phyloP scores from a whole-genome alignment of 1,284 basidiomycete species.

The Golubevia pallescens region DNA sequence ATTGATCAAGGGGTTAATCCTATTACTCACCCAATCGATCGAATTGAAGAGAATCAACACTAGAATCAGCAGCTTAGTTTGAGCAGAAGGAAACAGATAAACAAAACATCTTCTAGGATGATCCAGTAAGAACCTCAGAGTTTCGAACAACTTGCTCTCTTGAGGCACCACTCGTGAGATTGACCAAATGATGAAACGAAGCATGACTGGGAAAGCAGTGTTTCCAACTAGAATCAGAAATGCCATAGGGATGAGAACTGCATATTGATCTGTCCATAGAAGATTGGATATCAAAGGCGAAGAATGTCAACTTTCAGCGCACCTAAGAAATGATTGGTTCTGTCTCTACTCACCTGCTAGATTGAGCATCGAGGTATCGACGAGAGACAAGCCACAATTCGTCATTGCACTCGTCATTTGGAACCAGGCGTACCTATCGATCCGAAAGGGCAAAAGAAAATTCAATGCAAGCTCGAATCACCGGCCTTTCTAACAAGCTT shows the following conservation, averaged over 20 bases:
- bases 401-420: slow-evolving; percentile 50
- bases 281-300: too few relatives aligned
- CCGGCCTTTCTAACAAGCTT: too few relatives aligned
- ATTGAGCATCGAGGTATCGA: slow-evolving; percentile 49
- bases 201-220: slow-evolving; percentile 53
- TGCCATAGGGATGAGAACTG: slow-evolving; percentile 48
- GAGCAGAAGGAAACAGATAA: slow-evolving; percentile 56
- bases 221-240: slow-evolving; percentile 58
- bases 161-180: slow-evolving; percentile 35
- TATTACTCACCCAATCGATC: background rate
- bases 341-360: slow-evolving; percentile 26
- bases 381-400: slow-evolving; percentile 53
- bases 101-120: slow-evolving; percentile 62
- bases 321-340: too few relatives aligned
- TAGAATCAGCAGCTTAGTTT: slow-evolving; percentile 56
- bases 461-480: too few relatives aligned
- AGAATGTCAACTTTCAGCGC: too few relatives aligned
- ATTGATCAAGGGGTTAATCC: too few relatives aligned
- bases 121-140: slow-evolving; percentile 55
- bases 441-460: background rate
- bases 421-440: slow-evolving; percentile 55
- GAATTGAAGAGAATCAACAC: slow-evolving; percentile 32
- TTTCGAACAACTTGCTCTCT: slow-evolving; percentile 40
- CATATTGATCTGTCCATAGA: slow-evolving; percentile 18
- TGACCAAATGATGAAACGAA: slow-evolving; percentile 59